phyloP scores from a whole-genome alignment of 306 rosid genomes.

The Corylus americana region DNA sequence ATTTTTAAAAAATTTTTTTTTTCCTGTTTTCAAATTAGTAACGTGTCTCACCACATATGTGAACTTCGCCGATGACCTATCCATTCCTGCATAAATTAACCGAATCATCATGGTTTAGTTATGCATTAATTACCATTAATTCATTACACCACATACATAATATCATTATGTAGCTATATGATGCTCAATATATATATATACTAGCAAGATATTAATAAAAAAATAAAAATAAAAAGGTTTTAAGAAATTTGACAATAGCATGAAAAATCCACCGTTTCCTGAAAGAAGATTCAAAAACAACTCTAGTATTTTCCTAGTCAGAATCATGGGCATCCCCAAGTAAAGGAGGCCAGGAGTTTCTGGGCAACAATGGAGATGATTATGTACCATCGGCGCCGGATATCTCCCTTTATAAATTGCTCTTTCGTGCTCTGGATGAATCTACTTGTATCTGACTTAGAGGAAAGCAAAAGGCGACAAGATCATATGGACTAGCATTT shows the following conservation, averaged over 20 bases:
- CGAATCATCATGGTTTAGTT: background rate
- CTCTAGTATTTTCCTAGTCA: constrained; percentile 12
- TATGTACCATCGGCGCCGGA: constrained; percentile 35
- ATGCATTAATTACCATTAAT: too few species aligned
- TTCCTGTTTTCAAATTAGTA: too few species aligned
- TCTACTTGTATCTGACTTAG: constrained; percentile 9
- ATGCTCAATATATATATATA: too few species aligned
- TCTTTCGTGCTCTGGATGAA: constrained; percentile 27
- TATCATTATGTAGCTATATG: too few species aligned
- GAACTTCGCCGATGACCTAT: constrained; percentile 32
- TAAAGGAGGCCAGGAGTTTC: constrained; percentile 19
- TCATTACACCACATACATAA: too few species aligned
- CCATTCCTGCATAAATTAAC: constrained; percentile 25
- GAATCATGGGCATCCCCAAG: constrained; percentile 14
- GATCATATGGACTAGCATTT: constrained; percentile 18
- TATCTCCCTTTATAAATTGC: background rate
- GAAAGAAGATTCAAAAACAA: constrained; percentile 35
- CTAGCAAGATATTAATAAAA: too few species aligned
- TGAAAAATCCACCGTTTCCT: too few species aligned
- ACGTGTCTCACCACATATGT: constrained; percentile 8
- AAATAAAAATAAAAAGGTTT: background rate
- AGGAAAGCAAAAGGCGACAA: constrained; percentile 24
- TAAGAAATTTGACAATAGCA: background rate
- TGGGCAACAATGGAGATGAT: constrained; percentile 37
- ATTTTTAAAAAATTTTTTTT: too few species aligned